These are phyloP conservation scores for Potentilla sterilis DNA, from an alignment of 306 rosid genomes.

Conservation along the genomic window DNA sequence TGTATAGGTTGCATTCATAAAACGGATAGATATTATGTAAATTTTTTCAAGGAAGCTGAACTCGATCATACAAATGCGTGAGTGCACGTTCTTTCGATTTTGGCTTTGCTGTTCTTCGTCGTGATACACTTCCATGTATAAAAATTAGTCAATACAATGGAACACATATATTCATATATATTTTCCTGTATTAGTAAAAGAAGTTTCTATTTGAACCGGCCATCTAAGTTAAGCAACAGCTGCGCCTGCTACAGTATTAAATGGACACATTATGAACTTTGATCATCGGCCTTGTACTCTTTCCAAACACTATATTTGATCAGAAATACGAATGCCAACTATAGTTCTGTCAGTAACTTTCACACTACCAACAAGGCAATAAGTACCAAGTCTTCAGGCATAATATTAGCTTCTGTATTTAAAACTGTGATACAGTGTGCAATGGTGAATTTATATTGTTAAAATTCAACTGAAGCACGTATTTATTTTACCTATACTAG, in stretches of 20 bases:
- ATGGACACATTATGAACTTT: neutral
- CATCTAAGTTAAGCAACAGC: neutral
- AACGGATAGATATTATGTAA: neutral
- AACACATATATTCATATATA: too few species aligned
- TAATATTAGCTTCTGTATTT: neutral
- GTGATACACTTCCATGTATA: neutral
- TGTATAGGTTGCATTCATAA: neutral
- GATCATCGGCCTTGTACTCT: neutral
- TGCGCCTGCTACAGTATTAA: neutral
- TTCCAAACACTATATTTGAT: neutral
- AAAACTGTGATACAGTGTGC: neutral
- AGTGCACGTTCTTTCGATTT: neutral
- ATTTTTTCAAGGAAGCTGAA: neutral
- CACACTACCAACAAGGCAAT: neutral
- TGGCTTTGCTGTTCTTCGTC: neutral
- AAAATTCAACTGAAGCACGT: neutral
- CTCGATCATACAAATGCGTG: neutral
- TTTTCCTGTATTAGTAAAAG: neutral
- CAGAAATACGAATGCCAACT: neutral
- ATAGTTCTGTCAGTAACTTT: neutral
- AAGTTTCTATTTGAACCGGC: slow-evolving; percentile 6
- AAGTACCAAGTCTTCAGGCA: neutral
- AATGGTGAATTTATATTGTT: neutral
- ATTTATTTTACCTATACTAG: neutral
- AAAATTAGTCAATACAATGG: neutral